Conservation (phyloP, 306 rosid genomes). For the Fragaria vesca region DNA sequence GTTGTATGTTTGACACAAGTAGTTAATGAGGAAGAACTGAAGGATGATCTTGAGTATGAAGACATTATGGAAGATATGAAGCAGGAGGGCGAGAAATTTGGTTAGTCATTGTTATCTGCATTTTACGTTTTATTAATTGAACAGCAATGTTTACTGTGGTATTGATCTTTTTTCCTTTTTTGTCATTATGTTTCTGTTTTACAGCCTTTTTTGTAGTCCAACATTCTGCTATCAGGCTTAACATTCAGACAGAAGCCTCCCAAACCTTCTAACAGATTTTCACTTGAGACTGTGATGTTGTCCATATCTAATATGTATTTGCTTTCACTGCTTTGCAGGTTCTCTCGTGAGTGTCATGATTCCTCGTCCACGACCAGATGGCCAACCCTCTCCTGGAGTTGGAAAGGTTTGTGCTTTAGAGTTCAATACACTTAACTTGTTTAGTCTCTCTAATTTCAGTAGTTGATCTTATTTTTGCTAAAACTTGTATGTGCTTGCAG, state of each 20-base stretch:
- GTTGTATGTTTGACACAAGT: slow-evolving; percentile 87
- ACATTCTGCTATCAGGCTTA: slow-evolving; percentile 81
- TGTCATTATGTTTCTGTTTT: slow-evolving; percentile 63
- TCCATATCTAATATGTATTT: slow-evolving; percentile 20
- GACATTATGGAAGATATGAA: slow-evolving; percentile 93
- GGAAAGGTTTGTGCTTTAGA: slow-evolving; percentile 60
- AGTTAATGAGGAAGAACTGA: slow-evolving; percentile 80
- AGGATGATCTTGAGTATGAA: slow-evolving; percentile 85
- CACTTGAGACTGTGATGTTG: slow-evolving; percentile 22
- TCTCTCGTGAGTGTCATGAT: slow-evolving; percentile 67
- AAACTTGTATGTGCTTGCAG: slow-evolving; percentile 24
- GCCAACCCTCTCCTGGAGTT: slow-evolving; percentile 63
- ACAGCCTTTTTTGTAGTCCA: slow-evolving; percentile 69
- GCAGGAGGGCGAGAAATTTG: slow-evolving; percentile 87
- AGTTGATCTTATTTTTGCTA: not conserved
- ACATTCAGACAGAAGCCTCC: slow-evolving; percentile 75
- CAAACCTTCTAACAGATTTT: slow-evolving; percentile 51
- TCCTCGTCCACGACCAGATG: slow-evolving; percentile 78
- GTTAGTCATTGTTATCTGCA: slow-evolving; percentile 23
- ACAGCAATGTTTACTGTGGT: slow-evolving; percentile 23
- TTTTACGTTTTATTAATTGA: not conserved
- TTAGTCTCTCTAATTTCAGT: not conserved
- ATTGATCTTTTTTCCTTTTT: slow-evolving; percentile 39
- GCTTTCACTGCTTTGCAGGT: slow-evolving; percentile 52
- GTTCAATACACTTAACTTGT: not conserved